These are phyloP conservation scores for Microcera coccophila DNA, from an alignment of 2,329 filamentous ascomycete species.

Conservation along the genomic window DNA sequence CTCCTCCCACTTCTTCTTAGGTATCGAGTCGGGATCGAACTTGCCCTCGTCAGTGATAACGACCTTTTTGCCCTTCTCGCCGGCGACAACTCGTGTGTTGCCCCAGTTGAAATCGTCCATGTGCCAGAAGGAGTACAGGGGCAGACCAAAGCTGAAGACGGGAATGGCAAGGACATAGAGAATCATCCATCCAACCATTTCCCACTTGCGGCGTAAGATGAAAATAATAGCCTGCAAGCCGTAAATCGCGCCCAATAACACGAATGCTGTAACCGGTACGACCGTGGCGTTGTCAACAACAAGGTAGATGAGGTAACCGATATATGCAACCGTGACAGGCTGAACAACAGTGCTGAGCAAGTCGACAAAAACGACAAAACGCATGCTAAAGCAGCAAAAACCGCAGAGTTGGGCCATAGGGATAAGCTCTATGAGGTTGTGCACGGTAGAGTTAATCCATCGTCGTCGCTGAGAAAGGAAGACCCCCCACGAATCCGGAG, in stretches of 20 bases:
- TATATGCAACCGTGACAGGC: slow-evolving; percentile 85
- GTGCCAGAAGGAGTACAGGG: slow-evolving; percentile 95
- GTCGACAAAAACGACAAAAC: slow-evolving; percentile 94
- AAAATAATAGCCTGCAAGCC: slow-evolving; percentile 97
- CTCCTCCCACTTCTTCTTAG: slow-evolving; percentile 98
- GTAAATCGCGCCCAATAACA: slow-evolving; percentile 92
- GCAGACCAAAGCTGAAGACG: slow-evolving; percentile 84
- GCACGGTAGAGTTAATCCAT: slow-evolving; percentile 99
- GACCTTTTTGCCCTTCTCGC: slow-evolving; percentile 87
- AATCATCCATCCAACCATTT: slow-evolving; percentile 99
- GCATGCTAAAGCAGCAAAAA: slow-evolving; percentile 99
- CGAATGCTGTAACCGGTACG: slow-evolving; percentile 80
- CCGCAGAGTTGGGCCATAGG: slow-evolving; percentile 91
- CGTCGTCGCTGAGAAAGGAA: slow-evolving; percentile 98
- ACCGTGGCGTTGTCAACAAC: slow-evolving; percentile 58
- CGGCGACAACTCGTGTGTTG: slow-evolving; percentile 94
- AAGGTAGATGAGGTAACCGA: slow-evolving; percentile 81
- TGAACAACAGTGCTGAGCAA: slow-evolving; percentile 87
- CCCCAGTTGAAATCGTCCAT: slow-evolving; percentile 99
- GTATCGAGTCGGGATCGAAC: slow-evolving; percentile 88
- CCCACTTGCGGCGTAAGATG: slow-evolving; percentile 94
- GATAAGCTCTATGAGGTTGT: slow-evolving; percentile 95
- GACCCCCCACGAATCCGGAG: slow-evolving; percentile 87
- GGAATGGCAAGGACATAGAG: slow-evolving; percentile 89
- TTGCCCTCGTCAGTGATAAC: slow-evolving; percentile 96